Evolutionary conservation across 306 rosid genomes (phyloP), one percentile per base, ranked within the genome.

Genomic region (Notholithocarpus densiflorus): DNA sequence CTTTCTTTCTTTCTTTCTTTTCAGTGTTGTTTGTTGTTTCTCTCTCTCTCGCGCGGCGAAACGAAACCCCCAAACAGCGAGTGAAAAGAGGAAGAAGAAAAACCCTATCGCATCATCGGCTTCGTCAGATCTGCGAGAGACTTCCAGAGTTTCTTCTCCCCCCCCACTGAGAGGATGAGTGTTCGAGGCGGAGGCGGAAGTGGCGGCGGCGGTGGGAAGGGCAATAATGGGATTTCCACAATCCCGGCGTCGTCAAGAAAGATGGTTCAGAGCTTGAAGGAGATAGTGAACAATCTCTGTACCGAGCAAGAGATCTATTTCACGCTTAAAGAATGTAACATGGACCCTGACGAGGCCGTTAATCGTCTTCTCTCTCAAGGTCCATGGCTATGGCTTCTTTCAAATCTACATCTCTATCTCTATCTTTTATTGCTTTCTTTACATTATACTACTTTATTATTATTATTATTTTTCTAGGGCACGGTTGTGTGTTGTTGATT

Each of bases 341-440:
- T 96, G 99, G 99, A 96, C 98, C 99, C 98, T 60, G 88, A 96
- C 79, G 99, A 96, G 89, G 93, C 99, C 56, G 96, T 96, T 79
- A 91, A 90, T 89, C 99, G 98, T 74, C 98, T 96, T 73, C 96
- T 96, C n/a, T 81, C 97, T 1, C 99, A 96, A 93, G 99, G 98
- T 95, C 54, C 59, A 53, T 40, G 45, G 45, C 45, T 8, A 2
- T 40, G 45, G 45, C 17, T 68, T 75, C 13, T 79, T 27, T 56
- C 21, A 32, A 48, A 19, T 65, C 68, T 29, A 20, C 3, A 48
- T 31, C 10, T 13, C 10, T 10, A 2, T 5, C 15, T 12, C 40
- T 1, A 31, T 5, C 37, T 23, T 20, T 23, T 27, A 17, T 27
- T 56, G 12, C 72, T 17, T 43, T 54, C 45, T 8, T 40, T 40